Evolutionary conservation across 352 stramenopile genomes (phyloP), one percentile per base, ranked within the genome.

Genomic region (Thraustochytrium sp.): DNA sequence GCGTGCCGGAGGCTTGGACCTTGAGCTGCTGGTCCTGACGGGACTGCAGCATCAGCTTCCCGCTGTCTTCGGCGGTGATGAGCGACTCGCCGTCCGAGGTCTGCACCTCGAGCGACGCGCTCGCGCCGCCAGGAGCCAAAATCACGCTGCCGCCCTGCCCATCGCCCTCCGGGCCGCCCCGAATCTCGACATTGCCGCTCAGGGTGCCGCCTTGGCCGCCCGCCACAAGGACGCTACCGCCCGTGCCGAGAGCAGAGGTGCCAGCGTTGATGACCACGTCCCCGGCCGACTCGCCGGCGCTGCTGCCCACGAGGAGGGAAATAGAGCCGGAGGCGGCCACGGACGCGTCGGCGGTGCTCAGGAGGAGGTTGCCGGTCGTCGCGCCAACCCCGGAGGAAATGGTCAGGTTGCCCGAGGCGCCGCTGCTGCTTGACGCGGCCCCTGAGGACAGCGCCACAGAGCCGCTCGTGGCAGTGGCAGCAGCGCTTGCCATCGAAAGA

Each of bases 141-240:
- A 38, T 37, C 18, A 87, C 59, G 21, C 37, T 65, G 18, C 85
- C 83, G 59, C 83, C 83, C 16, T 26, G n/a, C 23, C 85, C 54
- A 65, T 92, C 88, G 31, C 87, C 82, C 3, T 82, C 86, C n/a
- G 86, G 85, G 80, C 85, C 77, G 44, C 89, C 85, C 31, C 86
- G 54, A 21, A 72, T n/a, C 16, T 16, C 16, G 5, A 72, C 59
- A 49, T 44, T 21, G n/a, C 59, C 59, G 59, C 59, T 72, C 8
- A 29, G 16, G 9, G 59, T 42, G 8, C 5, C 13, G 23, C 36
- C 59, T n/a, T 44, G 16, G 40, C 59, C 59, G 21, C 59, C 59
- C 16, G 40, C 42, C 42, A 49, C 5, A 5, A n/a, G n/a, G 42
- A 5, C 42, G 16, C 42, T 49, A 16, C 16, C 42, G 5, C 42